Evolutionary conservation across 2,329 filamentous ascomycete genomes (phyloP), one percentile per base, ranked within the genome.

Genomic region (Stagonosporopsis cucurbitacearum): DNA sequence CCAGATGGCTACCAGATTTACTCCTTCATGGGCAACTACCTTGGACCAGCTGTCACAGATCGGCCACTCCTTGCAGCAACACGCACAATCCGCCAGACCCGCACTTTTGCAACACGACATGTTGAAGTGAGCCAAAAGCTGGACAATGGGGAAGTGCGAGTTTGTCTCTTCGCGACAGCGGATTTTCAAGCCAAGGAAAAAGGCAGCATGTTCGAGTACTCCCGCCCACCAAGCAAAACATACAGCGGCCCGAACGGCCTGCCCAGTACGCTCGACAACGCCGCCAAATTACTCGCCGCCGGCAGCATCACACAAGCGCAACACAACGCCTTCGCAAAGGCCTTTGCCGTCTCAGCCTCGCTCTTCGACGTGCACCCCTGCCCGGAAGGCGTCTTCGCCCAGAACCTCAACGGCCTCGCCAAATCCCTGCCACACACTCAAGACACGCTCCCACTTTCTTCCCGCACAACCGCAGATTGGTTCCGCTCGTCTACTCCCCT

Each of bases 131-230:
- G 68, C 46, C 81, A 84, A 52, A 73, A 73, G 17, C 54, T 50
- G 11, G 64, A 75, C 0, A 68, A 77, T 44, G 77, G 76, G 9
- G 55, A 64, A 3, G 53, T 67, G 6, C 75, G 81, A 23, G 50
- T 69, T 0, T 81, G 78, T 46, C 58, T 82, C 26, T 75, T 81
- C 46, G 63, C 81, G 0, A 60, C 80, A 1, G 77, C 76, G 0
- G 81, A 84, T 50, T 84, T 84, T 50, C 80, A 82, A 25, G 61
- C 72, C 4, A 59, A 63, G 6, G 81, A 83, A 57, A 58, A 69
- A 1, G 70, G 69, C 0, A 55, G 46, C 1, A 22, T 76, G 2
- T 44, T 82, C 11, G 60, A 65, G 0, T 83, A 79, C 54, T 78
- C 77, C 1, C 71, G 71, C 2, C 58, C 73, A 1, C 79, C 79